Evolutionary conservation across 78 protist species (phyloP), one percentile per base, ranked within the genome.

Genomic region (Emiliania huxleyi): DNA sequence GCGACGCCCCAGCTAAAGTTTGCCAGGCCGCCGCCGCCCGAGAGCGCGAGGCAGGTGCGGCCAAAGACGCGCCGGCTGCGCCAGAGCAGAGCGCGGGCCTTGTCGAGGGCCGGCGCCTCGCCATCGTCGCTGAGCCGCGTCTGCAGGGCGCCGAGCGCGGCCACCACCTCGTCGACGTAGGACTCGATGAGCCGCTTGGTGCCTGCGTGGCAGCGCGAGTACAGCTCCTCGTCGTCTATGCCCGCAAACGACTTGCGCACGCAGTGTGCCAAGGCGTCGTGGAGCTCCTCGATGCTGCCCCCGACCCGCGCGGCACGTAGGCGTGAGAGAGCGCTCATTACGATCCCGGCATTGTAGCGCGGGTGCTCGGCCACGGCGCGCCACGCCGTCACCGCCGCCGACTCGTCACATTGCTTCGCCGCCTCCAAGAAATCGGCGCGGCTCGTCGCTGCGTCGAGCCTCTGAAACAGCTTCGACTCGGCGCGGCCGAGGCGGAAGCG

Each of bases 1-100:
- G 87, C 37, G 43, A 90, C 92, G 33, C 92, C 92, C 8, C 43
- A 90, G 87, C 40, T 43, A 69, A n/a, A 90, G 55, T 33, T 71
- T 69, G 46, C 94, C 26, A 87, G 46, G 42, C 52, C 49, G 4
- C 91, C 94, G 33, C 94, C 94, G 46, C 94, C 94, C 8, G 92
- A 87, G 38, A 93, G 92, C n/a, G 55, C 37, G 75, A 93, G 85
- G 25, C 79, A 56, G 12, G 92, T 87, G 43, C 69, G 77, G 37
- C 94, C 94, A 42, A 93, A 83, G 35, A 38, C n/a, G 48, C 87
- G 23, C 87, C 2, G 49, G 12, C 33, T 0, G 5, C 49, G n/a
- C 5, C 35, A 49, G 38, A 77, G 37, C n/a, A 23, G 15, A 37
- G 37, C 21, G 29, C 23, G 15, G 19, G 42, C 37, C 23, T 26